Conservation (phyloP, 495 filamentous ascomycete species). For the Tetracladium setigerum region DNA sequence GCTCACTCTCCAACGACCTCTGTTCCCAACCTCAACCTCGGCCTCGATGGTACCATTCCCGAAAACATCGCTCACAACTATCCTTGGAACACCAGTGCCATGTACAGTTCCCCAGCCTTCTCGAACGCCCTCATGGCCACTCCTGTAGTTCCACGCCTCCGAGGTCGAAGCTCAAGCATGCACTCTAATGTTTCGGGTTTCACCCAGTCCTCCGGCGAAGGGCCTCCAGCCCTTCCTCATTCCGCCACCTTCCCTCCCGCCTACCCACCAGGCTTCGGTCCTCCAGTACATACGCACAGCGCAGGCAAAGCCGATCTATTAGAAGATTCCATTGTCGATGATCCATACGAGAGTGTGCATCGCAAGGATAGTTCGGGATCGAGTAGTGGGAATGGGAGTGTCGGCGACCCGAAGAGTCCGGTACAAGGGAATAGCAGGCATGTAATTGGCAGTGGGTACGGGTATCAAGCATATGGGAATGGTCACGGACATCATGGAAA, state of each 20-base stretch:
- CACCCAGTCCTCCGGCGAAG: constrained; percentile 47
- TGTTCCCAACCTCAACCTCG: neutral
- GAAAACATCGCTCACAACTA: neutral
- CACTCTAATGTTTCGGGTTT: constrained; percentile 58
- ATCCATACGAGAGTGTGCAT: neutral
- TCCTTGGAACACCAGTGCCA: neutral
- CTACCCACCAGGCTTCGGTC: neutral
- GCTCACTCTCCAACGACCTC: neutral
- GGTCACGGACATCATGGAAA: too few species aligned
- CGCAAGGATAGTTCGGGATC: constrained; percentile 13
- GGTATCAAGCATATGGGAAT: too few species aligned
- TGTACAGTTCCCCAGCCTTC: constrained; percentile 1
- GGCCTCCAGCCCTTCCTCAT: constrained; percentile 5
- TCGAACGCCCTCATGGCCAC: neutral
- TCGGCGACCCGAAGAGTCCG: constrained; percentile 22
- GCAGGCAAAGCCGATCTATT: neutral
- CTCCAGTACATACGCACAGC: neutral
- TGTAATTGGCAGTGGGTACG: neutral
- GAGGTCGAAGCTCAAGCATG: constrained; percentile 57
- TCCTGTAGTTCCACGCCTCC: constrained; percentile 2
- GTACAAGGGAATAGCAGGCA: constrained; percentile 8
- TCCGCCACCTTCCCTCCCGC: neutral
- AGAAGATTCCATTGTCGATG: neutral
- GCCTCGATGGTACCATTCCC: neutral
- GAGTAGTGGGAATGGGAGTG: constrained; percentile 15